phyloP scores from a whole-genome alignment of 179 eudicot genomes.

The Spergularia azorica region DNA sequence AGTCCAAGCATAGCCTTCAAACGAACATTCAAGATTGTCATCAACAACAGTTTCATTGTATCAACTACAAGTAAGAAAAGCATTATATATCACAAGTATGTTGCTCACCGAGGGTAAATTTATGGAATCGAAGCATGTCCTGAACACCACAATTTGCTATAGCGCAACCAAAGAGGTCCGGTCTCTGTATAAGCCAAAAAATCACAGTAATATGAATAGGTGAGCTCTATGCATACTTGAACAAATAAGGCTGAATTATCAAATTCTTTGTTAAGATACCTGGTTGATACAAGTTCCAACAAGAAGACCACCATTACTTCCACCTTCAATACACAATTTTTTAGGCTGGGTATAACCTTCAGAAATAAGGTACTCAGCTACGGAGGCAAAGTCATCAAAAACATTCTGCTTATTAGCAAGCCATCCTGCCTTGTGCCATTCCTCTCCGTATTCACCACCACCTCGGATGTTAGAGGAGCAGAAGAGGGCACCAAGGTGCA shows the following conservation, averaged over 20 bases:
- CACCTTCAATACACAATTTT: constrained; percentile 91
- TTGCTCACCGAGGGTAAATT: constrained; percentile 81
- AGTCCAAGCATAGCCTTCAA: constrained; percentile 91
- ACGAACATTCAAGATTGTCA: background rate
- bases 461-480: constrained; percentile 95
- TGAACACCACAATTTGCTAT: constrained; percentile 94
- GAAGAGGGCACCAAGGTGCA: constrained; percentile 65
- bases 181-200: constrained; percentile 52
- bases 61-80: background rate
- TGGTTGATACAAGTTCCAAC: constrained; percentile 44
- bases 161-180: constrained; percentile 94
- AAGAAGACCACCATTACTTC: constrained; percentile 97
- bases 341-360: constrained; percentile 76
- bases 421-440: constrained; percentile 92
- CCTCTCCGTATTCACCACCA: constrained; percentile 99
- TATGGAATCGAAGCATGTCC: constrained; percentile 97
- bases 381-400: constrained; percentile 87
- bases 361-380: constrained; percentile 81
- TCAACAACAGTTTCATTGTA: constrained; percentile 1
- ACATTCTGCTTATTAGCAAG: constrained; percentile 76
- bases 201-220: background rate
- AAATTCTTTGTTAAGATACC: background rate
- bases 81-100: background rate
- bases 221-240: background rate
- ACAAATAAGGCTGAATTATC: constrained; percentile 1